Percentiles rank a stretch among this genome's conserved stretches.
These are phyloP conservation scores for Ceratocystis cubensis DNA, from an alignment of 2,329 filamentous ascomycete species.

Conservation along the genomic window DNA sequence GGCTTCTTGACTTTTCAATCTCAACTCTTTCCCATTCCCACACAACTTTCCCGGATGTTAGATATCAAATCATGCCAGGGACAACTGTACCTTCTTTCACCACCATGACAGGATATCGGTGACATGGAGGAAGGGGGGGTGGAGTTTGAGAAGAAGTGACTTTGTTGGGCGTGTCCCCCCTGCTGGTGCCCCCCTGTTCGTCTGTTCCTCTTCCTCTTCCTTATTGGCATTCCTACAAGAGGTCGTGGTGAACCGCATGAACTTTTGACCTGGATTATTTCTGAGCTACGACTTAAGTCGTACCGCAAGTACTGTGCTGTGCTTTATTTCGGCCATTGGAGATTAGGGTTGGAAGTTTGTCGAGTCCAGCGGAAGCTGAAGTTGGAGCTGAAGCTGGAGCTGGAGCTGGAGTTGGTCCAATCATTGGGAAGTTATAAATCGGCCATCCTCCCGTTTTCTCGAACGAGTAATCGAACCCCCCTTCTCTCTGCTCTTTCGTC, in stretches of 20 bases:
- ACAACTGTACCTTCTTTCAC: neutral
- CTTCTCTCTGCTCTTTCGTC: neutral
- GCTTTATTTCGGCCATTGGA: neutral
- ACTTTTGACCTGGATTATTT: neutral
- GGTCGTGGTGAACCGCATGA: neutral
- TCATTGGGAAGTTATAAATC: neutral
- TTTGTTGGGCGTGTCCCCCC: neutral
- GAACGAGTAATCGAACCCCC: no score
- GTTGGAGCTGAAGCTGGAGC: no score
- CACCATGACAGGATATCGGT: neutral
- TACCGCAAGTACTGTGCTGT: neutral
- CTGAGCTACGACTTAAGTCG: neutral
- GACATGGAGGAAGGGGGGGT: neutral
- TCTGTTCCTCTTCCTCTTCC: slow-evolving; percentile 3
- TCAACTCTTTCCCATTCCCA: no score
- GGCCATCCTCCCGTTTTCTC: neutral
- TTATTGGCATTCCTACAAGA: neutral
- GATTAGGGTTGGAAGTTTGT: neutral
- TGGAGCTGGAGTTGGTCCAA: neutral
- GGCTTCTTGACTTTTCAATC: no score
- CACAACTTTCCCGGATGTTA: no score
- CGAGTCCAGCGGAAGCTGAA: neutral
- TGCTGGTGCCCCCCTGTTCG: neutral
- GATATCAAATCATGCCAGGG: neutral
- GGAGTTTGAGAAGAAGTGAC: neutral